Evolutionary conservation across 805 yeast genomes (phyloP), one percentile per base, ranked within the genome.

Genomic region (Kodamaea sagamina): DNA sequence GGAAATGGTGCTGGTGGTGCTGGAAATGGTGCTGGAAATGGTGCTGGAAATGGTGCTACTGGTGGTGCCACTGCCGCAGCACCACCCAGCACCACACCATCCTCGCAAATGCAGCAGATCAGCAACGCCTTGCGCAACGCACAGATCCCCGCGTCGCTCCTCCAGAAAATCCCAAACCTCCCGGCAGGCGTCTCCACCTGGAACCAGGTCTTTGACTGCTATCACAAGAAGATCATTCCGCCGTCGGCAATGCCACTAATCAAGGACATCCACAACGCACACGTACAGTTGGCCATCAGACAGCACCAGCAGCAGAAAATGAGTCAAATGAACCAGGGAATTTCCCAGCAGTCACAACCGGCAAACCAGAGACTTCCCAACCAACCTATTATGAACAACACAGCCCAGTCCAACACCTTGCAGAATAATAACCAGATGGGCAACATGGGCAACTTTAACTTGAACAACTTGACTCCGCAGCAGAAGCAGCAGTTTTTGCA

Each of bases 141-240:
- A 2, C 89, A 87, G 3, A 87, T 89, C 39, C 96, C 96, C 0
- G 77, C 77, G 11, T 77, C 79, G 2, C 61, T 88, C 18, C 63
- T 88, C 15, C 71, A 75, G 41, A 78, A 78, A 53, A 76, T 88
- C 36, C 95, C 95, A 7, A 83, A 78, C 36, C 68, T 88, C 25
- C 97, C 97, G 0, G 82, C 83, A 10, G 84, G 81, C 39, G 82
- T 82, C 21, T 82, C 77, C 51, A 86, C 95, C 5, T 89, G 96
- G 96, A 78, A 80, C 16, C 86, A 82, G 57, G 79, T 88, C 21
- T 79, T 82, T 61, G 84, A 82, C 32, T 74, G 82, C 51, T 63
- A 81, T 34, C 77, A 79, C 49, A 74, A 77, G 49, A 80, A 79
- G 46, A 69, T 78, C 46, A 64, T 86, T 29, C 79, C 86, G 1